Conservation (phyloP, 108 stramenopile genomes). For the Fragilariopsis cylindrus region DNA sequence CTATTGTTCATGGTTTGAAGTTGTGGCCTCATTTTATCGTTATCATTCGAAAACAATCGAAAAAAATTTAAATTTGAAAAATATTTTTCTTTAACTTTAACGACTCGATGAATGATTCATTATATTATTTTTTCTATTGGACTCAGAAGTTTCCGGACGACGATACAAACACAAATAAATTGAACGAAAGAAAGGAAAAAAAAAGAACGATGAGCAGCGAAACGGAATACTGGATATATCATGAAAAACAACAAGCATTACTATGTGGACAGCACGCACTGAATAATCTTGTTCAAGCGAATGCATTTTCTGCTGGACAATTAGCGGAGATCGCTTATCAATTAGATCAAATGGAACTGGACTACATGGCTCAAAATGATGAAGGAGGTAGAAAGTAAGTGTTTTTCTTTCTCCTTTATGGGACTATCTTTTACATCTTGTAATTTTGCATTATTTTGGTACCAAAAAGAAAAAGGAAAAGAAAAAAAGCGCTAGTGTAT, state of each 20-base stretch:
- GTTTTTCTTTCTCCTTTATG: neutral
- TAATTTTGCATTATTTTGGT: neutral
- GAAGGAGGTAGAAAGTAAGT: conserved; percentile 52
- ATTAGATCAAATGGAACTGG: conserved; percentile 83
- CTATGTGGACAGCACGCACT: conserved; percentile 93
- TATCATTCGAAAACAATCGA: no score
- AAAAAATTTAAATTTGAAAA: no score
- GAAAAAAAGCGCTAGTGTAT: neutral
- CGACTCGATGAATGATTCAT: neutral
- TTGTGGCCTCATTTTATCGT: no score
- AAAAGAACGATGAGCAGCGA: conserved; percentile 4
- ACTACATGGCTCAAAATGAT: conserved; percentile 77
- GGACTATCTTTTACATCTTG: neutral
- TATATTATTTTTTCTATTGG: neutral
- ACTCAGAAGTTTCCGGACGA: no score
- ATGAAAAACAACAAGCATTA: conserved; percentile 84
- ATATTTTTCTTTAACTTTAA: neutral
- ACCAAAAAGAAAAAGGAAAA: neutral
- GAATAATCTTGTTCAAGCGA: conserved; percentile 85
- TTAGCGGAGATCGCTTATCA: conserved; percentile 81
- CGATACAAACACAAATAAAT: no score
- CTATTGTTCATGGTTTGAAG: no score
- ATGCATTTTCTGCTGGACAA: conserved; percentile 61
- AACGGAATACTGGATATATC: conserved; percentile 75
- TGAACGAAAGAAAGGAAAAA: conserved; percentile 2